These are phyloP conservation scores for Neonectria sp. DNA, from an alignment of 2,329 filamentous ascomycete genomes.

Conservation along the genomic window DNA sequence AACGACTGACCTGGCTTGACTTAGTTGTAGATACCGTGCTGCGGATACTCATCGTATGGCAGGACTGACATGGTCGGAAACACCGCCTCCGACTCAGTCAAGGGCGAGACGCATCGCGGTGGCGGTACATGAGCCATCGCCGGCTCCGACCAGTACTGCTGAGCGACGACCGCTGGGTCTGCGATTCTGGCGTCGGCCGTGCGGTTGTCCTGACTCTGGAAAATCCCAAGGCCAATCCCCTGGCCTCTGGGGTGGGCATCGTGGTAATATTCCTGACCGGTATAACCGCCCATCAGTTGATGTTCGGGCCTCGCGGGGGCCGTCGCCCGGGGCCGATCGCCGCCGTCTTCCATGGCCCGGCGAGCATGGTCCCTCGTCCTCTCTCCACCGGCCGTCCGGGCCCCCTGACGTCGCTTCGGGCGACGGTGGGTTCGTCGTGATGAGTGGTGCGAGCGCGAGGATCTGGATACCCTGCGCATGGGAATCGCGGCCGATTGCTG, in stretches of 20 bases:
- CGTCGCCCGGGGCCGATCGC: not conserved
- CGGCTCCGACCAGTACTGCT: not conserved
- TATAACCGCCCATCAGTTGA: not conserved
- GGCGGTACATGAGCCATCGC: not conserved
- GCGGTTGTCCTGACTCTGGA: not conserved
- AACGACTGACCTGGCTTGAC: not conserved
- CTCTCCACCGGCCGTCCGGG: not conserved
- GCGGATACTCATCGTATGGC: conserved; percentile 9
- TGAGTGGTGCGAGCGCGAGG: not conserved
- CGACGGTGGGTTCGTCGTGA: not conserved
- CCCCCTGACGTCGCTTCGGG: not conserved
- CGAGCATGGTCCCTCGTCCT: not conserved
- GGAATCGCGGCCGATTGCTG: not conserved
- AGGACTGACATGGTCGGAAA: not conserved
- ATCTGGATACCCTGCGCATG: not conserved
- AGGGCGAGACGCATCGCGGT: not conserved
- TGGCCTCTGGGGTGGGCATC: not conserved
- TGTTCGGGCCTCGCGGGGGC: not conserved
- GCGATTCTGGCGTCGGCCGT: not conserved
- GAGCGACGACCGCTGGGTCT: not conserved
- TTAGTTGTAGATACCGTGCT: not conserved
- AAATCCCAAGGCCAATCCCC: not conserved
- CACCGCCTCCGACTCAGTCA: not conserved
- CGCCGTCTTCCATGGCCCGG: not conserved
- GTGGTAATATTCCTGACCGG: not conserved